Percentiles rank a stretch among this genome's conserved stretches.
These are phyloP conservation scores for Calonectria ilicicola DNA, from an alignment of 2,329 filamentous ascomycete species.

Conservation along the genomic window DNA sequence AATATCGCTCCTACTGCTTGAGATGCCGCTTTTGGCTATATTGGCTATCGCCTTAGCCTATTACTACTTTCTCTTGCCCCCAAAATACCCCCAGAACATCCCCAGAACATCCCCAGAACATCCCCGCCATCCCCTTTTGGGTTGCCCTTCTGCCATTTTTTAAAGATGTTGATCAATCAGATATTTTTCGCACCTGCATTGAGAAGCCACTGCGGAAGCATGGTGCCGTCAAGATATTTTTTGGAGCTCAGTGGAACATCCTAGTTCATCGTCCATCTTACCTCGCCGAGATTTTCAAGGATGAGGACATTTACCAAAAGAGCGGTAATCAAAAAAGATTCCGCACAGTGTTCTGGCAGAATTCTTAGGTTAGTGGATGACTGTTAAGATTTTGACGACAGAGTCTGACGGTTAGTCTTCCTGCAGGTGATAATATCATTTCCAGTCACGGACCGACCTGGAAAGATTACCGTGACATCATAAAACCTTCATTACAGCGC, in stretches of 20 bases:
- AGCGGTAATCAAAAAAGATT: neutral
- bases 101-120: neutral
- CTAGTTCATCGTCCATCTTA: neutral
- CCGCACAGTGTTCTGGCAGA: neutral
- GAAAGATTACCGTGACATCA: constrained; percentile 49
- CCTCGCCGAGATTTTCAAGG: neutral
- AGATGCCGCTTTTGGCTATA: neutral
- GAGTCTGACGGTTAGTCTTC: neutral
- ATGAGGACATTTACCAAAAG: neutral
- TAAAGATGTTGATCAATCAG: constrained; percentile 1
- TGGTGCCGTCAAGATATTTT: neutral
- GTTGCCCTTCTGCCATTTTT: neutral
- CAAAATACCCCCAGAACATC: neutral
- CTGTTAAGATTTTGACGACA: neutral
- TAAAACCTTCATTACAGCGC: constrained; percentile 51
- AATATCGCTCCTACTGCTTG: neutral
- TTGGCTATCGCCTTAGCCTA: neutral
- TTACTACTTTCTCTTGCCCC: neutral
- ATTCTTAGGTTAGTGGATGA: neutral
- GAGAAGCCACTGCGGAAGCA: neutral
- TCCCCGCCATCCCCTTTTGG: neutral
- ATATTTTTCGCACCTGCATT: neutral
- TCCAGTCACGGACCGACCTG: constrained; percentile 51
- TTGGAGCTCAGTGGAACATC: neutral
- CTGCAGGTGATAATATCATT: constrained; percentile 51